Evolutionary conservation across 1,139 yeast species (phyloP).

Genomic region (Yamadazyma sp.): DNA sequence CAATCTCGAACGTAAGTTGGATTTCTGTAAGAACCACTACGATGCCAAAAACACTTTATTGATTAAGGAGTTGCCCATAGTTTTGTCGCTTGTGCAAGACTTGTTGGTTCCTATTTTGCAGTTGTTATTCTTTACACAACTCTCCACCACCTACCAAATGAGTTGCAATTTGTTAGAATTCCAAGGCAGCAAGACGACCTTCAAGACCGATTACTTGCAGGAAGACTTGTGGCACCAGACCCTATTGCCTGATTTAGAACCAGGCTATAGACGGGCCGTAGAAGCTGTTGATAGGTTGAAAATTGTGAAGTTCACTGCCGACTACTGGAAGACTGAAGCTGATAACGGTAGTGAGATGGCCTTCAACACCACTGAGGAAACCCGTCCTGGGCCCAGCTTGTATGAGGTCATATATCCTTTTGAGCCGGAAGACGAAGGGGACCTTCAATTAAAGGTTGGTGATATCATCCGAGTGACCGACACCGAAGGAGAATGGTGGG

Average conservation of each 20-base stretch:
- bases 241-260: not conserved
- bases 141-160: conserved; percentile 28
- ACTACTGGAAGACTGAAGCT: conserved; percentile 12
- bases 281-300: conserved; percentile 20
- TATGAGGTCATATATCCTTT: conserved; percentile 32
- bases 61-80: conserved; percentile 39
- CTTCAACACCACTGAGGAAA: not conserved
- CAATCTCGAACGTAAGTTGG: conserved; percentile 33
- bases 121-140: conserved; percentile 15
- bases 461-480: conserved; percentile 48
- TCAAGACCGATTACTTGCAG: not conserved
- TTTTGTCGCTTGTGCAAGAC: conserved; percentile 28
- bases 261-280: conserved; percentile 7
- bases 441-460: conserved; percentile 49
- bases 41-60: conserved; percentile 29
- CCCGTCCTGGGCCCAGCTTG: not conserved
- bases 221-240: not conserved
- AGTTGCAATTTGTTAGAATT: not conserved
- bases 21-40: conserved; percentile 27
- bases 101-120: conserved; percentile 8
- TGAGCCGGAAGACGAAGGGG: conserved; percentile 37
- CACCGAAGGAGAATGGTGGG: conserved; percentile 57
- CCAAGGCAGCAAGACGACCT: not conserved
- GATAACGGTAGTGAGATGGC: no score
- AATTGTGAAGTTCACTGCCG: conserved; percentile 24